Evolutionary conservation across 2,329 filamentous ascomycete genomes (phyloP), one percentile per base, ranked within the genome.

Genomic region (Mollisia scopiformis): DNA sequence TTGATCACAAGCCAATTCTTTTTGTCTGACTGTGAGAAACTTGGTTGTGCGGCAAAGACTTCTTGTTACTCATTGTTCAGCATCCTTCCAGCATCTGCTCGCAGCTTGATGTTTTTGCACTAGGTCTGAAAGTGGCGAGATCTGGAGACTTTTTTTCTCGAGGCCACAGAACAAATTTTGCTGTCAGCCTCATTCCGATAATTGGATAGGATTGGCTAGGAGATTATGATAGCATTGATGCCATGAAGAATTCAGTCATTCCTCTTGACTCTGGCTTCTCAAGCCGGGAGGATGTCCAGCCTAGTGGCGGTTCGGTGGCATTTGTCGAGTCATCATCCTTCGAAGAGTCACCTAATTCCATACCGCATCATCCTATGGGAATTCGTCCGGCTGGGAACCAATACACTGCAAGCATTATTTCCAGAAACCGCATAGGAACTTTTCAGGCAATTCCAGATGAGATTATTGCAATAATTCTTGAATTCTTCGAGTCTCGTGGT

Each of bases 361-460:
- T 96, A 56, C 89, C 90, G 54, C 80, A 82, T 39, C 94, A 98
- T 79, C 92, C 92, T 37, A 80, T 97, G 50, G 90, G 90, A 31
- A 82, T 98, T 66, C 95, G 93, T 73, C 94, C 95, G 1, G 84
- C 90, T 63, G 95, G 94, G 37, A 98, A 99, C 78, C 88, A 88
- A 68, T 88, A 83, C 84, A 86, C 87, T 21, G 80, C 85, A 13
- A 80, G 80, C 2, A 81, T 81, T 58, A 91, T 91, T 76, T 84
- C 92, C 51, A 90, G 91, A 62, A 75, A 79, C 52, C 82, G 79
- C 39, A 84, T 87, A 63, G 93, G 93, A 16, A 72, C 73, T 5
- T 89, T 96, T 72, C 82, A 83, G 59, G 73, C 75, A 39, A 78
- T 97, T 56, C 90, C 93, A 3, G 94, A 98, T 75, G 93, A 97